Percentiles rank a stretch among this genome's conserved stretches.
phyloP scores from a whole-genome alignment of 257 asterid species.

The Fraxinus quadrangulata region DNA sequence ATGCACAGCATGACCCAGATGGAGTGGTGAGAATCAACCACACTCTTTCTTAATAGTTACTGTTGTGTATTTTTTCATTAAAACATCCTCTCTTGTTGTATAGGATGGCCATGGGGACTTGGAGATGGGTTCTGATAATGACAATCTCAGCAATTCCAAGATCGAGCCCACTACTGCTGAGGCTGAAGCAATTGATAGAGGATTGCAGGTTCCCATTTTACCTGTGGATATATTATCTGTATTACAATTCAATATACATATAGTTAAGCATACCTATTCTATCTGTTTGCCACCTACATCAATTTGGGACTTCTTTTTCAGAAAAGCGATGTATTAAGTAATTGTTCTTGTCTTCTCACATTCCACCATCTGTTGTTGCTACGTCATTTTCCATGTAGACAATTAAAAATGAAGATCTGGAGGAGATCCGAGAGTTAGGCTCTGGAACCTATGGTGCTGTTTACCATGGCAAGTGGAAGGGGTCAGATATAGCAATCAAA shows the following conservation, averaged over 20 bases:
- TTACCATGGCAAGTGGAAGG: slow-evolving; percentile 97
- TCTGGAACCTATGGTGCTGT: slow-evolving; percentile 97
- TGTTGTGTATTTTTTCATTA: not conserved
- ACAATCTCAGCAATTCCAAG: slow-evolving; percentile 55
- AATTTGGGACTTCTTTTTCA: no score
- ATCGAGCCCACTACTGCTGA: slow-evolving; percentile 93
- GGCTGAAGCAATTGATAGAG: slow-evolving; percentile 87
- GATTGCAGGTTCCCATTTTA: slow-evolving; percentile 71
- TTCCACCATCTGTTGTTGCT: no score
- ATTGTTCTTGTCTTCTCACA: no score
- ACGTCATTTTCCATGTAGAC: slow-evolving; percentile 46
- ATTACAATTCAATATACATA: no score
- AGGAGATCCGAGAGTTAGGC: slow-evolving; percentile 96
- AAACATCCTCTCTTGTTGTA: slow-evolving; percentile 21
- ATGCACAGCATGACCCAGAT: slow-evolving; percentile 49
- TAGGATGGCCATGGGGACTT: slow-evolving; percentile 66
- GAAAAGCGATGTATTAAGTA: no score
- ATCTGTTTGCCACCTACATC: no score
- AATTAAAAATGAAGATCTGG: slow-evolving; percentile 86
- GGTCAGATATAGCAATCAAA: slow-evolving; percentile 96
- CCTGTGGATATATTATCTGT: not conserved
- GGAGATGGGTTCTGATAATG: slow-evolving; percentile 76
- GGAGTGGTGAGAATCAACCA: slow-evolving; percentile 53
- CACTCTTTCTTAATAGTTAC: slow-evolving; percentile 9
- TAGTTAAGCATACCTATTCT: no score